Conservation (phyloP, 2,329 filamentous ascomycete genomes). For the Fusarium robinianum region DNA sequence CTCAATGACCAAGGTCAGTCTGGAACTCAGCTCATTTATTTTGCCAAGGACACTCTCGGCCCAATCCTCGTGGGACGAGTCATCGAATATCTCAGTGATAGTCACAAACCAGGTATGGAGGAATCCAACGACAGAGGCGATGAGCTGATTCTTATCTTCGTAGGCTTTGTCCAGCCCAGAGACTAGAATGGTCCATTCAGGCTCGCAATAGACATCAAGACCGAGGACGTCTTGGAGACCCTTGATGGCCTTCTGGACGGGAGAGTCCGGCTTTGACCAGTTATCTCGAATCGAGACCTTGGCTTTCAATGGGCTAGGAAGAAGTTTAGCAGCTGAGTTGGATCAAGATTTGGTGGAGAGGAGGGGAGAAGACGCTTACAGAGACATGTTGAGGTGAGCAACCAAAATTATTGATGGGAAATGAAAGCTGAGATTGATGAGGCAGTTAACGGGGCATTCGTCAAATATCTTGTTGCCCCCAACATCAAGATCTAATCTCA, state of each 20-base stretch:
- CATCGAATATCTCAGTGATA: slow-evolving; percentile 48
- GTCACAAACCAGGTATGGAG: slow-evolving; percentile 48
- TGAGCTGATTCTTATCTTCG: slow-evolving; percentile 47
- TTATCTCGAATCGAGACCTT: slow-evolving; percentile 49
- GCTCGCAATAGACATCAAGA: slow-evolving; percentile 44
- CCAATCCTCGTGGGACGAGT: slow-evolving; percentile 47
- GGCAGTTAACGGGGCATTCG: too few species aligned
- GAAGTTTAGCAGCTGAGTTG: slow-evolving; percentile 3
- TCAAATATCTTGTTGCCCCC: too few species aligned
- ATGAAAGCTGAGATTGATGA: too few species aligned
- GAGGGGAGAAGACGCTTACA: too few species aligned
- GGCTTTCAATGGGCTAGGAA: slow-evolving; percentile 48
- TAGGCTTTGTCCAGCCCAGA: slow-evolving; percentile 45
- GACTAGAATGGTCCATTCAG: slow-evolving; percentile 51
- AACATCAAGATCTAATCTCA: too few species aligned
- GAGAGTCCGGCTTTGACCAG: slow-evolving; percentile 44
- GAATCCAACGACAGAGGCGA: slow-evolving; percentile 40
- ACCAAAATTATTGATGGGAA: too few species aligned
- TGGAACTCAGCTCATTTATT: slow-evolving; percentile 25
- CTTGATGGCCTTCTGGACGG: slow-evolving; percentile 41
- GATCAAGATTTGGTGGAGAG: too few species aligned
- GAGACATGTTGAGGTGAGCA: too few species aligned
- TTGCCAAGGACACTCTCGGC: slow-evolving; percentile 48
- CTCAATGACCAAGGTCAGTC: slow-evolving; percentile 45
- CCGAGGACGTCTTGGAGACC: slow-evolving; percentile 45